Base-by-base conservation (phyloP, 441 rosid genomes). In the Bocquillonia castaneifolia region DNA sequence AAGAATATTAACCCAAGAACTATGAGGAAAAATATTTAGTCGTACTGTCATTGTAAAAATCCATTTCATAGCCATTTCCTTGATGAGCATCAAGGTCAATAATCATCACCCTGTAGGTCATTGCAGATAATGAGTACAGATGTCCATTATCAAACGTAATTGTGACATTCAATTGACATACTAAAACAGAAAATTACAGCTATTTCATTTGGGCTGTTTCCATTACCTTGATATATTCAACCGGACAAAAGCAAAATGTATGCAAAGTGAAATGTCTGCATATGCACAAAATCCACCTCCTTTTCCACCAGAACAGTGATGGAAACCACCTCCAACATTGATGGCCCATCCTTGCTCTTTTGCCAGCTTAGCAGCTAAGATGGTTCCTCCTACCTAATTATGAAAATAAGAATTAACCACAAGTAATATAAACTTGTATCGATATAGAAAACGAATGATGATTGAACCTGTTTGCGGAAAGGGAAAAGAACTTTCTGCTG, bases 51-150 rank as follows among this genome's bases (percentile, higher is more conserved):
- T 72, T 51, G 18, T 88, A 77, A 58, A 91, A 93, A 79, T 93
- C 96, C 76, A 52, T 86, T 79, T 91, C 99, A 34, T 93, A 95
- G 76, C 97, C 99, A 73, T 93, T 93, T 69, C 99, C 99, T 85
- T 93, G 99, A 80, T 93, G 99, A 32, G 96, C 99, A 77, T 93
- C 99, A 2, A 93, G 90, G 90, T 93, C 99, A 73, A 93, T 84
- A 63, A 93, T 90, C 97, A 93, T 93, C 72, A 87, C 96, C 86
- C 96, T 93, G 81, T 22, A 71, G 62, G 37, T 63, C 66, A 74
- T 65, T n/a, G 70, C 50, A 76, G 61, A 71, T 26, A 70, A 54
- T 25, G n/a, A 77, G 74, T 68, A 45, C 20, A 64, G 66, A 64
- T 50, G 36, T 40, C 58, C 54, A 71, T 58, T 60, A 6, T 59